Base-by-base conservation (phyloP, 2,329 filamentous ascomycete genomes). In the Fusarium annulatum region DNA sequence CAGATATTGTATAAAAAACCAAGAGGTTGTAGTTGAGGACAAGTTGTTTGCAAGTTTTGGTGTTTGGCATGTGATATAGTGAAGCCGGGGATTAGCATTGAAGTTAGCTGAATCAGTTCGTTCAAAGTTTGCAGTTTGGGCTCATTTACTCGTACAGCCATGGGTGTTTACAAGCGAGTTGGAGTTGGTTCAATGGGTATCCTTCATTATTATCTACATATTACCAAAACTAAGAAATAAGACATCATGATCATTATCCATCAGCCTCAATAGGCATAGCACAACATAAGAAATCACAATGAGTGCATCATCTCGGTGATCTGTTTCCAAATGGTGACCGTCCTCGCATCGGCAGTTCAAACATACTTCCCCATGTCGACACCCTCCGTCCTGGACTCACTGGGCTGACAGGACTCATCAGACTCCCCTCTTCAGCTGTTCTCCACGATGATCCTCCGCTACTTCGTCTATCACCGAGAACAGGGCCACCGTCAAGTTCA, bases 231-330 rank as follows among this genome's bases (percentile, higher is more conserved):
- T 23, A 53, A 36, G 43, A 62, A 70, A 60, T 18, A 58, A 63
- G 49, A 38, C 61, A 69, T 61, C 33, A 69, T 72, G 59, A 67
- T 76, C 73, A 67, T 76, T 36, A 58, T 62, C 57, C 69, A 28
- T 61, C 28, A 68, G 23, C 19, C 26, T n/a, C 61, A 46, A 39
- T 18, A 21, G 60, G 23, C 59, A 23, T 49, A 49, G 11, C 23
- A 26, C 23, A 28, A 60, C 30, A 61, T 30, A 38, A 39, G 8
- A 49, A 56, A 48, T 34, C 10, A 43, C 41, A 42, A 43, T 15
- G 15, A 9, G 58, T 30, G 38, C 19, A 51, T 51, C 43, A 64
- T 34, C 41, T 53, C 18, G 52, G 26, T 8, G 48, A 55, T 12
- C 15, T 49, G 16, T 38, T 53, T 14, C 56, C 34, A 19, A 69